Base-by-base conservation (phyloP, 2,329 filamentous ascomycete species). In the Aspergillus tubingensis region DNA sequence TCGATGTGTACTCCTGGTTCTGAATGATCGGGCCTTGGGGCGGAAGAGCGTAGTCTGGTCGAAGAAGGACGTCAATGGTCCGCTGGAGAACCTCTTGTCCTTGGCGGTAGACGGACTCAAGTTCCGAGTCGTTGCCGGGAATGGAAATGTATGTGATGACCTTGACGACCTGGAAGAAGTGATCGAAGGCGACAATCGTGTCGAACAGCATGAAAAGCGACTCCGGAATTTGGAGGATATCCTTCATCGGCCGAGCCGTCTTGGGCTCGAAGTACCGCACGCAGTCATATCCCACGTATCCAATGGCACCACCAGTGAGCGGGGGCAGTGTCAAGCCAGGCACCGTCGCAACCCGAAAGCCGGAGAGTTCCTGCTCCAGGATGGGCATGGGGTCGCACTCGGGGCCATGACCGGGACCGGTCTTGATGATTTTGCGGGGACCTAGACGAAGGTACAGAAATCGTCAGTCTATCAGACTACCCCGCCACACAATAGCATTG, bases 261-360 rank as follows among this genome's bases (percentile, higher is more conserved):
- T 93, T 96, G 63, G 95, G 95, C 82, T 99, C 95, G 69, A 99
- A 99, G 79, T 98, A 98, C 72, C 89, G 88, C 70, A 99, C 91
- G 76, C 95, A 99, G 75, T 99, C 95, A 74, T 99, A 99, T 56
- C 93, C 93, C 5, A 98, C 92, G 76, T 98, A 99, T 61, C 95
- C 95, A 70, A 99, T 92, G 11, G 93, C 95, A 53, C 95, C 95
- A 43, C 93, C 95, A 0, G 91, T 91, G 79, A 99, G 81, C 25
- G 91, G 91, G 54, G 95, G 95, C 39, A 99, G 83, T 69, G 85
- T 86, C 70, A 98, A 80, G 1, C 88, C 91, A 0, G 95, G 93
- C 3, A 99, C 86, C 43, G 91, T 86, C 36, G 92, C 90, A 64
- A 97, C 91, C 25, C 91, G 86, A 75, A 88, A 90, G 71, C 90